Conservation (phyloP, 2,329 filamentous ascomycete genomes). For the Beauveria rudraprayagi region DNA sequence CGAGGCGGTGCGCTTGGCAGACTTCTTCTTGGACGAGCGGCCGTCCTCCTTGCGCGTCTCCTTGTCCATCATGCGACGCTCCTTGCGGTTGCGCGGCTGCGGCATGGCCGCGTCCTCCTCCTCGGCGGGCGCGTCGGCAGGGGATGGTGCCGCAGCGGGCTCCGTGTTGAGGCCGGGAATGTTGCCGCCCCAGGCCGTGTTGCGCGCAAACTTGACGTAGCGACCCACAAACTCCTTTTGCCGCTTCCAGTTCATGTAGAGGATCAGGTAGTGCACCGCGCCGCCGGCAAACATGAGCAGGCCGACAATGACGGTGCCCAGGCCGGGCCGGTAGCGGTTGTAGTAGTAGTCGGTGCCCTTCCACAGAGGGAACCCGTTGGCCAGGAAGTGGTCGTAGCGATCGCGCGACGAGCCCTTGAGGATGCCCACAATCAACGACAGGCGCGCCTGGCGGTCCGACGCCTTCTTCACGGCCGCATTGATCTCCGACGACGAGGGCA, state of each 20-base stretch:
- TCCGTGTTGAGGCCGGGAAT: conserved; percentile 58
- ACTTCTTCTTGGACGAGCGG: conserved; percentile 45
- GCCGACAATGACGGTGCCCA: conserved; percentile 75
- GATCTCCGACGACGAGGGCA: conserved; percentile 66
- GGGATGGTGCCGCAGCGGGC: conserved; percentile 32
- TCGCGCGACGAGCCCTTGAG: conserved; percentile 72
- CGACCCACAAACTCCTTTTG: conserved; percentile 86
- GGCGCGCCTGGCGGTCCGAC: conserved; percentile 71
- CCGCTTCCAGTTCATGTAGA: conserved; percentile 81
- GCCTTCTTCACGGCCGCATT: conserved; percentile 73
- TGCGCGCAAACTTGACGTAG: conserved; percentile 83
- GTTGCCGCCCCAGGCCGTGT: conserved; percentile 84
- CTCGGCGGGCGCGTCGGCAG: conserved; percentile 31
- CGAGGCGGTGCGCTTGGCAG: conserved; percentile 29
- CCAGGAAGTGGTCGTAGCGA: conserved; percentile 90
- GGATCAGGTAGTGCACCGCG: conserved; percentile 74
- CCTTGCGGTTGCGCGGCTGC: conserved; percentile 68
- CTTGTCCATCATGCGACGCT: conserved; percentile 83
- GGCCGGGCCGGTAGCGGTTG: conserved; percentile 79
- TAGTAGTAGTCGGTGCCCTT: conserved; percentile 99
- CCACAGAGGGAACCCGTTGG: conserved; percentile 91
- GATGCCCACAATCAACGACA: conserved; percentile 79
- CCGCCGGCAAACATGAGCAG: conserved; percentile 78
- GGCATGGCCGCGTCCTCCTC: conserved; percentile 42
- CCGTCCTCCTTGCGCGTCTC: conserved; percentile 64